phyloP scores from a whole-genome alignment of 2,329 filamentous ascomycete species.

The Periconia digitata region DNA sequence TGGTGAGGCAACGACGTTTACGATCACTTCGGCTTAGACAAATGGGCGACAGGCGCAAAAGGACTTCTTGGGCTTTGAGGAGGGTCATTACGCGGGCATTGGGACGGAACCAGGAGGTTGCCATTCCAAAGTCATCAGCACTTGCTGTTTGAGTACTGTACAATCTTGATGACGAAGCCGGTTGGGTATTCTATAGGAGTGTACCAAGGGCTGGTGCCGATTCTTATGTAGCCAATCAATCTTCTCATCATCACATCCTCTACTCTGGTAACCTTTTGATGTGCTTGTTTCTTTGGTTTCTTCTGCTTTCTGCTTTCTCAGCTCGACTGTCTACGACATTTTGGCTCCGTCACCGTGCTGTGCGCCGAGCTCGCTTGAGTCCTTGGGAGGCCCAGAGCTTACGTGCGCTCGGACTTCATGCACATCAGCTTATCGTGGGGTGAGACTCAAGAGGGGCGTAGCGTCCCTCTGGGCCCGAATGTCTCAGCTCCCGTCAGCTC shows the following conservation, averaged over 20 bases:
- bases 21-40: constrained; percentile 31
- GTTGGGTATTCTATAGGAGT: constrained; percentile 16
- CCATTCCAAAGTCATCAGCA: neutral
- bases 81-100: constrained; percentile 8
- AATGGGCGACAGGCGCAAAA: constrained; percentile 20
- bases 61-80: constrained; percentile 23
- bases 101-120: constrained; percentile 1
- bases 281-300: neutral
- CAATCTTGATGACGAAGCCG: constrained; percentile 1
- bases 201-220: constrained; percentile 40
- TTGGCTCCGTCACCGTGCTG: neutral
- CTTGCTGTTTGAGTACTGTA: constrained; percentile 10
- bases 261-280: neutral
- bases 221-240: constrained; percentile 30
- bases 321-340: no score
- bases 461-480: neutral
- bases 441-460: neutral
- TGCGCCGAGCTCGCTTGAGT: neutral
- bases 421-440: constrained; percentile 2
- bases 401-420: neutral
- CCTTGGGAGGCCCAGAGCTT: neutral
- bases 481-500: neutral
- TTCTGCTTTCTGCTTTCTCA: neutral
- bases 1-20: constrained; percentile 27
- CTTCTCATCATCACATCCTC: constrained; percentile 16